These are phyloP conservation scores for Pythium dissotocum DNA, from an alignment of 352 stramenopile species.

Conservation along the genomic window DNA sequence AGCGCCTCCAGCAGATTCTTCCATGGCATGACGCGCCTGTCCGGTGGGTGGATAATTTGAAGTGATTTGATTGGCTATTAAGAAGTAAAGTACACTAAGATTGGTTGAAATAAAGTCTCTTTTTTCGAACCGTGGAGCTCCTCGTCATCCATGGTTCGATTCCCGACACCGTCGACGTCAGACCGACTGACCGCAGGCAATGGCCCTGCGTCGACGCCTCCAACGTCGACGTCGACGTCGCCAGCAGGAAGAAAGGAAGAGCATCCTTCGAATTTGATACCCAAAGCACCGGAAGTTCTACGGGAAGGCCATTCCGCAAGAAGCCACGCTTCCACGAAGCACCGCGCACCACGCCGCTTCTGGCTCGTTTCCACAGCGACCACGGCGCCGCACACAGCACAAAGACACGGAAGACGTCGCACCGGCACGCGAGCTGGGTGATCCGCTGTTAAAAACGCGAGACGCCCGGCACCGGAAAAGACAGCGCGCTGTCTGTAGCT, in stretches of 20 bases:
- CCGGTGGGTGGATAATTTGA: background rate
- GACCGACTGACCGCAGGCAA: background rate
- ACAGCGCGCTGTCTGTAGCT: background rate
- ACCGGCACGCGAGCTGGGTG: background rate
- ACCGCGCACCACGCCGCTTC: background rate
- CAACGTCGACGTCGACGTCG: background rate
- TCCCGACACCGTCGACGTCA: conserved; percentile 14
- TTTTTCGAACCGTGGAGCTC: conserved; percentile 14
- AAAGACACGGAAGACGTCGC: background rate
- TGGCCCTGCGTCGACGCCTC: conserved; percentile 12
- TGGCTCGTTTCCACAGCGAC: background rate
- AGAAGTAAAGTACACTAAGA: background rate
- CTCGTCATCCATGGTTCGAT: conserved; percentile 13
- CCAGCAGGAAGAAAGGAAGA: conserved; percentile 7
- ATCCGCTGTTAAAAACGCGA: background rate
- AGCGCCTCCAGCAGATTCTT: background rate
- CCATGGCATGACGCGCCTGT: background rate
- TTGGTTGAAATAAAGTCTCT: conserved; percentile 5
- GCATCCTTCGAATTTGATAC: background rate
- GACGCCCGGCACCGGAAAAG: background rate
- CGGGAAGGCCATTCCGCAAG: background rate
- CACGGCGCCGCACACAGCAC: background rate
- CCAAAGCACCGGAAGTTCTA: background rate
- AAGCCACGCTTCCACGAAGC: background rate
- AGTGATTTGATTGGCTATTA: background rate